phyloP scores from a whole-genome alignment of 805 yeast genomes.

The Millerago galiae region DNA sequence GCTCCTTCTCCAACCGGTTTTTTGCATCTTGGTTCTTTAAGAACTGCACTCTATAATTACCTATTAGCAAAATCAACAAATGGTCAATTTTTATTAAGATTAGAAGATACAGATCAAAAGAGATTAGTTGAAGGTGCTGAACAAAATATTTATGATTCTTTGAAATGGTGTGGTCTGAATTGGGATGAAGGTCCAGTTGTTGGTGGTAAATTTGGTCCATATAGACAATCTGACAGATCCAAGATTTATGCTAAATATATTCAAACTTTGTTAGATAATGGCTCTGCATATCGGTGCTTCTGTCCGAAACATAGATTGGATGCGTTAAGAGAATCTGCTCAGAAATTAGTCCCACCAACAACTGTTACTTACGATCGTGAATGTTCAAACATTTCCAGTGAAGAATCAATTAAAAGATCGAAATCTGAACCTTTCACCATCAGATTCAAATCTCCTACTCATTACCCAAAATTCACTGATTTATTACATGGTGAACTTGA shows the following conservation, averaged over 20 bases:
- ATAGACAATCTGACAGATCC: constrained; percentile 77
- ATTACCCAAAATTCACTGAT: constrained; percentile 64
- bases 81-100: constrained; percentile 73
- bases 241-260: constrained; percentile 60
- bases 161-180: constrained; percentile 68
- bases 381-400: constrained; percentile 45
- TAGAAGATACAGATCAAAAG: constrained; percentile 91
- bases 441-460: constrained; percentile 70
- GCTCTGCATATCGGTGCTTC: constrained; percentile 80
- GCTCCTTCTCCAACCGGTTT: constrained; percentile 99
- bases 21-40: constrained; percentile 85
- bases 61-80: constrained; percentile 70
- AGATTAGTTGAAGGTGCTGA: constrained; percentile 81
- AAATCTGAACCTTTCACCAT: constrained; percentile 42
- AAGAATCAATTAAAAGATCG: constrained; percentile 35
- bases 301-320: constrained; percentile 78
- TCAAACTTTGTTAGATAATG: constrained; percentile 47
- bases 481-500: constrained; percentile 71
- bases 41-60: constrained; percentile 91
- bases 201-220: constrained; percentile 53
- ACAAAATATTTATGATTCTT: constrained; percentile 63
- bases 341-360: constrained; percentile 75
- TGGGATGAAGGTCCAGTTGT: constrained; percentile 77
- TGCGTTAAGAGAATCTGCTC: constrained; percentile 64
- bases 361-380: constrained; percentile 87